phyloP scores from a whole-genome alignment of 768 basidiomycete genomes.

The Lactarius pseudohatsudake region DNA sequence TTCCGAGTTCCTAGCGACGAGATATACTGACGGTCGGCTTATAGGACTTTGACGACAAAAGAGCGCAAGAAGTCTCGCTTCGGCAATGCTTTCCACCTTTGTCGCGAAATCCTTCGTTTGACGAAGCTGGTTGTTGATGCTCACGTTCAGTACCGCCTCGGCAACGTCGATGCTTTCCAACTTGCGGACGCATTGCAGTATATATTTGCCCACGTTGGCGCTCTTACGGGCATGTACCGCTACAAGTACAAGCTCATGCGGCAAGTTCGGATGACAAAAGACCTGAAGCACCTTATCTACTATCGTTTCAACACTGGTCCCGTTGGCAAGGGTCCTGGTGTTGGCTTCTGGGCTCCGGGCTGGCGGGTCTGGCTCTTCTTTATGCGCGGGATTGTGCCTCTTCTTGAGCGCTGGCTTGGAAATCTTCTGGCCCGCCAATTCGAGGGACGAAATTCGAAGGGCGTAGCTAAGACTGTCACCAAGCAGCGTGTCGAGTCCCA shows the following conservation, averaged over 20 bases:
- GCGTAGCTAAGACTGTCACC: slow-evolving; percentile 96
- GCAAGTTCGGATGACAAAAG: slow-evolving; percentile 99
- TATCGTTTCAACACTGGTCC: slow-evolving; percentile 99
- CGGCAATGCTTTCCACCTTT: slow-evolving; percentile 98
- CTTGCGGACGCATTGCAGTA: slow-evolving; percentile 98
- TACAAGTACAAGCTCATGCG: slow-evolving; percentile 99
- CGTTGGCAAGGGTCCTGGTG: slow-evolving; percentile 98
- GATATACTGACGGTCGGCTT: slow-evolving; percentile 26
- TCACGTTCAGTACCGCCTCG: slow-evolving; percentile 97
- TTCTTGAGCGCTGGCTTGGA: slow-evolving; percentile 95
- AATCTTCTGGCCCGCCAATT: slow-evolving; percentile 98
- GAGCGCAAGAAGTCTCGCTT: slow-evolving; percentile 99
- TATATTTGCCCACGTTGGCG: slow-evolving; percentile 96
- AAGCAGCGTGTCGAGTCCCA: slow-evolving; percentile 99
- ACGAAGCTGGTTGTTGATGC: slow-evolving; percentile 99
- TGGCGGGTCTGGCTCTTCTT: slow-evolving; percentile 99
- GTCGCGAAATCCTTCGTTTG: slow-evolving; percentile 95
- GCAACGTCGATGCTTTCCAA: slow-evolving; percentile 99
- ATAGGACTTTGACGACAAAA: slow-evolving; percentile 94
- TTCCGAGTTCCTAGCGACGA: neutral
- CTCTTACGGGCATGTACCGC: slow-evolving; percentile 98
- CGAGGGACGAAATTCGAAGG: slow-evolving; percentile 95
- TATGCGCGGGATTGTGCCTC: slow-evolving; percentile 97
- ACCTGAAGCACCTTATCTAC: slow-evolving; percentile 96
- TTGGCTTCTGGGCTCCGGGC: slow-evolving; percentile 99